phyloP scores from a whole-genome alignment of 164 flowering plant species.

The Magnolia changhungtana region DNA sequence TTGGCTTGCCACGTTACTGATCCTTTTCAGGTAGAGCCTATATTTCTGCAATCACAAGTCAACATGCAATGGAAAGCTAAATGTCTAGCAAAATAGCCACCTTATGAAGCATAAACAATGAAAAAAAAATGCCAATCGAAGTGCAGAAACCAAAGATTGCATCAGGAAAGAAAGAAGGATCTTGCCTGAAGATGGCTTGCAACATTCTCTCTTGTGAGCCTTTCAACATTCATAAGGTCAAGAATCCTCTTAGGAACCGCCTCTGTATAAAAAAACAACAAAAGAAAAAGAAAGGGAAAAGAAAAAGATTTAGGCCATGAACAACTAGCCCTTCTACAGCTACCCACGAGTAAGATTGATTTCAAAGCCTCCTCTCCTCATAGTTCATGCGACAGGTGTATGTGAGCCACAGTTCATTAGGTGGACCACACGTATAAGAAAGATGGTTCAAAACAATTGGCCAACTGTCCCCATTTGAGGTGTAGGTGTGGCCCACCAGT shows the following conservation, averaged over 20 bases:
- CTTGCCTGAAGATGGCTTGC: slow-evolving; percentile 93
- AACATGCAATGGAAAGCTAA: not conserved
- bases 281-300: not conserved
- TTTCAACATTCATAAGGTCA: slow-evolving; percentile 85
- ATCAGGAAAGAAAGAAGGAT: not conserved
- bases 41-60: slow-evolving; percentile 60
- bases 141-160: not conserved
- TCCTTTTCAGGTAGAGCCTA: slow-evolving; percentile 75
- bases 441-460: too few species aligned
- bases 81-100: not conserved
- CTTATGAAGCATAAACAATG: not conserved
- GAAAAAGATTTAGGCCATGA: not conserved
- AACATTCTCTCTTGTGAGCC: slow-evolving; percentile 90
- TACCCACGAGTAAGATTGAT: too few species aligned
- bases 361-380: too few species aligned
- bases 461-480: too few species aligned
- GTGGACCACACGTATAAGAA: too few species aligned
- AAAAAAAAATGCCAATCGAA: not conserved
- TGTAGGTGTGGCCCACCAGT: too few species aligned
- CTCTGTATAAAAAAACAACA: slow-evolving; percentile 39
- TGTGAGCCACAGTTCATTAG: too few species aligned
- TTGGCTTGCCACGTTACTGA: slow-evolving; percentile 45
- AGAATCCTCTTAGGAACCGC: slow-evolving; percentile 95
- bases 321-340: not conserved
- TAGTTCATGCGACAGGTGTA: too few species aligned